Percentiles rank a stretch among this genome's conserved stretches.
These are phyloP conservation scores for Sextonia rubra DNA, from an alignment of 164 flowering plant species.

Conservation along the genomic window DNA sequence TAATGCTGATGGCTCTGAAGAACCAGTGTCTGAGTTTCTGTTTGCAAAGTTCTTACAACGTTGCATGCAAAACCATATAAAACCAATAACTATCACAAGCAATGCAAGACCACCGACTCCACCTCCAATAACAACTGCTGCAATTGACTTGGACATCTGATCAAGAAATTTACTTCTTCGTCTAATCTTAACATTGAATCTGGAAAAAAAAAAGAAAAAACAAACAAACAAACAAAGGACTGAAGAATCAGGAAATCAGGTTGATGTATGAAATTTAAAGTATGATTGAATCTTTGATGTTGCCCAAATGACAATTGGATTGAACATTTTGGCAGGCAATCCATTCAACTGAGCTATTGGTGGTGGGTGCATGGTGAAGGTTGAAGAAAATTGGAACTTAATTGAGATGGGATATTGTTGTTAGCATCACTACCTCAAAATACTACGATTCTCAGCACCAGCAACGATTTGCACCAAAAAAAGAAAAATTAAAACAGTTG, in stretches of 20 bases:
- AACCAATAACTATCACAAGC: conserved; percentile 23
- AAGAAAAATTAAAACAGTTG: too few species aligned
- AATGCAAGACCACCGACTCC: conserved; percentile 41
- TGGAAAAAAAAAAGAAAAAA: conserved; percentile 7
- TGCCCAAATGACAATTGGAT: not conserved
- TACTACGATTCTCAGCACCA: too few species aligned
- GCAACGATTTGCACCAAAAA: too few species aligned
- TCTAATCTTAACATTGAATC: conserved; percentile 37
- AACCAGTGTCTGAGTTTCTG: conserved; percentile 58
- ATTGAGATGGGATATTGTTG: too few species aligned
- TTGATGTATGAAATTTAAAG: not conserved
- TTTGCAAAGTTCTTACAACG: conserved; percentile 32
- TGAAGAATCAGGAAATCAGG: not conserved
- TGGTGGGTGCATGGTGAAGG: too few species aligned
- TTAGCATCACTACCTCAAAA: too few species aligned
- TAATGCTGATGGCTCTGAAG: conserved; percentile 68
- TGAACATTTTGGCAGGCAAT: not conserved
- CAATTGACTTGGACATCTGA: conserved; percentile 38
- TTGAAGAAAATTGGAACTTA: too few species aligned
- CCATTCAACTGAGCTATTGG: not conserved
- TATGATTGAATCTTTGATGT: too few species aligned
- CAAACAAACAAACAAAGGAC: not conserved
- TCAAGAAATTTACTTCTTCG: conserved; percentile 11
- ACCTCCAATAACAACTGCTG: conserved; percentile 34
- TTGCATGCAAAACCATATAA: conserved; percentile 37